Evolutionary conservation across 352 stramenopile genomes (phyloP).

Genomic region (Pythium pyrilobum): DNA sequence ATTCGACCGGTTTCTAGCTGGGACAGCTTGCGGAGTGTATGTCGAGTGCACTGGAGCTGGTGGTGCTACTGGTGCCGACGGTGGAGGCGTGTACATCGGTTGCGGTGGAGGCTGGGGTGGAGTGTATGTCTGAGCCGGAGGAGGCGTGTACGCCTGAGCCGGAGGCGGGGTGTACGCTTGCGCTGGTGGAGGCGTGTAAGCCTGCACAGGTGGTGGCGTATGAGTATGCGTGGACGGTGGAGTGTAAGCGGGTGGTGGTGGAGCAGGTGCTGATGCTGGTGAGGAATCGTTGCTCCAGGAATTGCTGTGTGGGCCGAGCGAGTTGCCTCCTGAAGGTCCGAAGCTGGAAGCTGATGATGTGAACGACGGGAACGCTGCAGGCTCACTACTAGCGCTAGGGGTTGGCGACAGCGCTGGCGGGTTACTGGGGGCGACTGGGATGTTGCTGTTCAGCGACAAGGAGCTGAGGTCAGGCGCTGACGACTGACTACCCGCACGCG

Average conservation of each 20-base stretch:
- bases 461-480: neutral
- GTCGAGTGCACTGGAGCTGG: slow-evolving; percentile 9
- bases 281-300: slow-evolving; percentile 6
- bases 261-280: slow-evolving; percentile 6
- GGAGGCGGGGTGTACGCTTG: slow-evolving; percentile 1
- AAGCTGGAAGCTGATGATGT: slow-evolving; percentile 37
- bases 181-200: slow-evolving; percentile 14
- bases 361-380: slow-evolving; percentile 39
- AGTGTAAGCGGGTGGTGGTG: slow-evolving; percentile 3
- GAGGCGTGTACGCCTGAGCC: neutral
- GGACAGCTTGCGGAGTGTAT: slow-evolving; percentile 12
- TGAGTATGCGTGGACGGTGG: neutral
- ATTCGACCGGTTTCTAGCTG: slow-evolving; percentile 23
- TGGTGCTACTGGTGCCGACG: neutral
- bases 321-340: neutral
- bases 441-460: slow-evolving; percentile 4
- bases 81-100: slow-evolving; percentile 5
- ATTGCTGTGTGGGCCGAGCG: neutral
- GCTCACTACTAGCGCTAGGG: slow-evolving; percentile 8
- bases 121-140: slow-evolving; percentile 10
- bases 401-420: slow-evolving; percentile 1
- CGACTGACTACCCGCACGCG: neutral
- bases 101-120: neutral
- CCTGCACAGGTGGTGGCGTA: slow-evolving; percentile 6
- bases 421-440: neutral